Conservation (phyloP, 176 grass and related monocot species). For the Aegilops bicornis region DNA sequence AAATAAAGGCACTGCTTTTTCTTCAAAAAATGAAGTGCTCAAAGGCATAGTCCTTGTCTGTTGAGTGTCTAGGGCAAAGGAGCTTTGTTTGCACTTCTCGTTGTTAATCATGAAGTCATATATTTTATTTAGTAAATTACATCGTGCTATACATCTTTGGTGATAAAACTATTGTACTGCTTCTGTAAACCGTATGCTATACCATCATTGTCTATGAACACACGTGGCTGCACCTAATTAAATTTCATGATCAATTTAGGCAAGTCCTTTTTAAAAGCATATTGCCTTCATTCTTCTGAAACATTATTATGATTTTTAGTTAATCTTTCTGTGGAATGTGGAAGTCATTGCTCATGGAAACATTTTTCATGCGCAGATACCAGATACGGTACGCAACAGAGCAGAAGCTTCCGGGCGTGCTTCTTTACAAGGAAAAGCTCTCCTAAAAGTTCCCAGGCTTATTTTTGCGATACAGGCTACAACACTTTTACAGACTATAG, state of each 20-base stretch:
- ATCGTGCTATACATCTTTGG: background rate
- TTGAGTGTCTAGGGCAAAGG: background rate
- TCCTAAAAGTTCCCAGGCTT: slow-evolving; percentile 2
- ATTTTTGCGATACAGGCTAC: slow-evolving; percentile 29
- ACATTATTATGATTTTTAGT: background rate
- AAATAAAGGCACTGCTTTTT: background rate
- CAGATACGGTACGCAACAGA: slow-evolving; percentile 16
- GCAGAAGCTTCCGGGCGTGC: background rate
- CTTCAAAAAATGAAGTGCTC: background rate
- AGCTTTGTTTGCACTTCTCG: background rate
- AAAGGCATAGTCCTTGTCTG: background rate
- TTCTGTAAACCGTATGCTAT: background rate
- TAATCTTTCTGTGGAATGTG: background rate
- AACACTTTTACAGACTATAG: slow-evolving; percentile 19
- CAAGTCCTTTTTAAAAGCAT: background rate
- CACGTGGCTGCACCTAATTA: background rate
- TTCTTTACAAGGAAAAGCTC: slow-evolving; percentile 32
- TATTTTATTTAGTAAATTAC: background rate
- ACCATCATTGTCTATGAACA: background rate
- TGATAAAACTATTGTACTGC: background rate
- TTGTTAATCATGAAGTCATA: background rate
- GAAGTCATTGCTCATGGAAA: slow-evolving; percentile 24
- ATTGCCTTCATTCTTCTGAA: slow-evolving; percentile 1
- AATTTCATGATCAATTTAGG: background rate
- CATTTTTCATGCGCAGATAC: slow-evolving; percentile 23